phyloP scores from a whole-genome alignment of 192 early-diverging fungal species.

The Coemansia sp. region DNA sequence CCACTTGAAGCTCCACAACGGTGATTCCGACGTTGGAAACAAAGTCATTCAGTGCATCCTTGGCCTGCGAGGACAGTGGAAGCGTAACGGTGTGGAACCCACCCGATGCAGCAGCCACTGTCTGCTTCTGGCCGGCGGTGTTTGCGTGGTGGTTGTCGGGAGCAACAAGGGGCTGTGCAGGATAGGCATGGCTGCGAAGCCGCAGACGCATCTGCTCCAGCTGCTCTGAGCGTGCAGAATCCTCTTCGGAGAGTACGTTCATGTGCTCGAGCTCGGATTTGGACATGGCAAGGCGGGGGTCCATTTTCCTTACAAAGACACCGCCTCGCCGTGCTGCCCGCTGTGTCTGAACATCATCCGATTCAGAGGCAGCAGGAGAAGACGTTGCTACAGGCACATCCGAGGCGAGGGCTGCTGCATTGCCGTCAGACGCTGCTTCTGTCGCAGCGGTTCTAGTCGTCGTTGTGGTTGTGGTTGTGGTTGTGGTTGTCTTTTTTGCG shows the following conservation, averaged over 20 bases:
- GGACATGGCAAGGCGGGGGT: constrained; percentile 54
- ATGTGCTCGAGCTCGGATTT: constrained; percentile 49
- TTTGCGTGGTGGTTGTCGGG: constrained; percentile 45
- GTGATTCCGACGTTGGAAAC: constrained; percentile 31
- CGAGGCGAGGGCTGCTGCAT: not conserved
- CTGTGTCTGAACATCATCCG: not conserved
- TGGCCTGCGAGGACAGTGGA: constrained; percentile 39
- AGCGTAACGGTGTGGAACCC: constrained; percentile 55
- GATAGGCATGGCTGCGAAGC: constrained; percentile 24
- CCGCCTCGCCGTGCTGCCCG: constrained; percentile 19
- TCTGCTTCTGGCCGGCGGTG: constrained; percentile 36
- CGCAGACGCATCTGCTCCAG: constrained; percentile 41
- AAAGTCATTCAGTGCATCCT: constrained; percentile 31
- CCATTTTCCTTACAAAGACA: constrained; percentile 43
- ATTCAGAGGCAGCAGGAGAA: not conserved
- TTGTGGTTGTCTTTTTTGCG: constrained; percentile 1
- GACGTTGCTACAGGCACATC: not conserved
- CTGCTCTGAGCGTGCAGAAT: constrained; percentile 54
- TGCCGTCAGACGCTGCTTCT: not conserved
- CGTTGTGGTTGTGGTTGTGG: constrained; percentile 7
- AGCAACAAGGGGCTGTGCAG: constrained; percentile 11
- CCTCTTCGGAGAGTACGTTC: constrained; percentile 46
- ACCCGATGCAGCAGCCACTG: constrained; percentile 46
- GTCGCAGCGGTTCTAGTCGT: not conserved
- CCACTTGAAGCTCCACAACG: constrained; percentile 46